These are phyloP conservation scores for Sclerotinia sclerotiorum DNA, from an alignment of 2,329 filamentous ascomycete species.

Conservation along the genomic window DNA sequence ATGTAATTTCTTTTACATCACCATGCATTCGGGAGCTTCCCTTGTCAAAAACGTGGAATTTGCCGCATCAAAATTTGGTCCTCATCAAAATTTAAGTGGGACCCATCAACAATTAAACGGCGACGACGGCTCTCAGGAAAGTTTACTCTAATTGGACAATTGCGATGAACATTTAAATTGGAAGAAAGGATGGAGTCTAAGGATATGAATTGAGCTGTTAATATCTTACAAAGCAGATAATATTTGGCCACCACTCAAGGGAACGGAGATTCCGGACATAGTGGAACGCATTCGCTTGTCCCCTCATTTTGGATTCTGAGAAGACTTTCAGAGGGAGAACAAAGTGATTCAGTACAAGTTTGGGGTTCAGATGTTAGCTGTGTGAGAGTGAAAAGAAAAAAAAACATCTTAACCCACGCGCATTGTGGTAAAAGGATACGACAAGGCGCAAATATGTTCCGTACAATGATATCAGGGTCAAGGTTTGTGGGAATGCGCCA, in stretches of 20 bases:
- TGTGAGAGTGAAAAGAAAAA: not conserved
- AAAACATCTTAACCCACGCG: not conserved
- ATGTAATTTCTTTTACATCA: constrained; percentile 2
- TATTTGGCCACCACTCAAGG: not conserved
- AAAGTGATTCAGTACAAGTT: not conserved
- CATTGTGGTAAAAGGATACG: not conserved
- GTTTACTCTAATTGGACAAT: not conserved
- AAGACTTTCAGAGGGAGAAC: not conserved
- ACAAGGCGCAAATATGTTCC: constrained; percentile 14
- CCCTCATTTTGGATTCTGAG: constrained; percentile 4
- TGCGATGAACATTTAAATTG: not conserved
- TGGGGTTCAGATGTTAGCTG: not conserved
- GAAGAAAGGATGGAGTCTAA: not conserved
- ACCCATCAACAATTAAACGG: not conserved
- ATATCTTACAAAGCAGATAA: not conserved
- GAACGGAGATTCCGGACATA: not conserved
- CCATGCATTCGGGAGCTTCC: not conserved
- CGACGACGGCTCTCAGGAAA: not conserved
- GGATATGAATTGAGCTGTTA: not conserved
- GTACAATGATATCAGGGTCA: not conserved
- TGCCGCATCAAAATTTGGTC: not conserved
- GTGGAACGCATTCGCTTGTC: not conserved
- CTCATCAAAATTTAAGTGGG: constrained; percentile 5
- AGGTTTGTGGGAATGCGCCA: constrained; percentile 6
- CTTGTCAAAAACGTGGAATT: constrained; percentile 8